Evolutionary conservation across 305 asterid species (phyloP).

Genomic region (Salvia sclarea): DNA sequence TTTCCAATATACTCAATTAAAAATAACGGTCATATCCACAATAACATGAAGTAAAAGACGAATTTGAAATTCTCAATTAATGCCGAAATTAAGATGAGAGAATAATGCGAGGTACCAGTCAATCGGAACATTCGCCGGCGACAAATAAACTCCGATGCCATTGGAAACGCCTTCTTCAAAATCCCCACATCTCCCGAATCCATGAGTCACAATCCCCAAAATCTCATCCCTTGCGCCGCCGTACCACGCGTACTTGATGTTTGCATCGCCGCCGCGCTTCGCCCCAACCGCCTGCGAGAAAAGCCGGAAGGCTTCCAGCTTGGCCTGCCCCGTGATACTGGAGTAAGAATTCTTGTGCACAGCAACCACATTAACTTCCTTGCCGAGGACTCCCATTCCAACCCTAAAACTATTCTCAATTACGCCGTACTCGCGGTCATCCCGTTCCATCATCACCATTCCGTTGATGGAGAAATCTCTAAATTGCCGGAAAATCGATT

Average conservation of each 20-base stretch:
- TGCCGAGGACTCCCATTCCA: conserved; percentile 33
- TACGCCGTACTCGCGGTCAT: conserved; percentile 17
- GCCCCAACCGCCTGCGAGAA: conserved; percentile 42
- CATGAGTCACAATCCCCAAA: conserved; percentile 36
- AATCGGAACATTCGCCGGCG: conserved; percentile 37
- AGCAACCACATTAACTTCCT: conserved; percentile 36
- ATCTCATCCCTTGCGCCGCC: conserved; percentile 46
- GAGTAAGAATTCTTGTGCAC: conserved; percentile 39
- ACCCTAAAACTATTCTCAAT: conserved; percentile 27
- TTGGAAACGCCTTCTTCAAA: conserved; percentile 21
- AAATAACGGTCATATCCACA: too few relatives aligned
- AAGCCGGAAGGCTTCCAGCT: conserved; percentile 35
- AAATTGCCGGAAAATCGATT: not conserved
- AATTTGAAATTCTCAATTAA: not conserved
- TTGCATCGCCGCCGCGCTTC: conserved; percentile 53
- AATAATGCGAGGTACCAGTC: conserved; percentile 33
- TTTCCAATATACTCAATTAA: not conserved
- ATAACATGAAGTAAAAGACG: too few relatives aligned
- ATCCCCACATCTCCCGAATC: conserved; percentile 36
- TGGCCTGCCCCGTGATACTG: conserved; percentile 33
- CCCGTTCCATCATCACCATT: conserved; percentile 37
- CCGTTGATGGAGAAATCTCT: conserved; percentile 30
- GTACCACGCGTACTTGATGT: conserved; percentile 51
- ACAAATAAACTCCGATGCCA: conserved; percentile 44
- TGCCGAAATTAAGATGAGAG: too few relatives aligned